A percentile compares a stretch with the other conserved stretches of the same genome.
Conservation (phyloP, 2,329 filamentous ascomycete genomes). For the Aspergillus sp. region DNA sequence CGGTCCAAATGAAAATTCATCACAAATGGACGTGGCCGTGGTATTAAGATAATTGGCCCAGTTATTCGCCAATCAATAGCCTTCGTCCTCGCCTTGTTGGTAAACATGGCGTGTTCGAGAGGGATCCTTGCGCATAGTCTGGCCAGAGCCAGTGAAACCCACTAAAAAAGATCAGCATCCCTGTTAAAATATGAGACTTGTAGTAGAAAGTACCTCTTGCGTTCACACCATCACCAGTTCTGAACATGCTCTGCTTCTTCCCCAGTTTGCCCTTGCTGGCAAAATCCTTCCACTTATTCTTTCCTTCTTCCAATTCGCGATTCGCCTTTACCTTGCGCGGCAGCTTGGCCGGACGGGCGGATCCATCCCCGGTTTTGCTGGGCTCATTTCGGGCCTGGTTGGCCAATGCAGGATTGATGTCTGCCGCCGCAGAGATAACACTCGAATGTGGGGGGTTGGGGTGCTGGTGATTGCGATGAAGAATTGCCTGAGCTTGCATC, state of each 20-base stretch:
- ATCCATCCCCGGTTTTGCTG: conserved; percentile 58
- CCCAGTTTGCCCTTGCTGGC: conserved; percentile 63
- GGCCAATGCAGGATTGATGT: conserved; percentile 61
- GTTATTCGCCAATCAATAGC: conserved; percentile 24
- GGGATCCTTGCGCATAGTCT: conserved; percentile 90
- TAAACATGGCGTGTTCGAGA: conserved; percentile 80
- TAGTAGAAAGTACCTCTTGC: conserved; percentile 65
- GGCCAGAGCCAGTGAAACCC: conserved; percentile 91
- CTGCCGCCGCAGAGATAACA: conserved; percentile 63
- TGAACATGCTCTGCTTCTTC: conserved; percentile 98
- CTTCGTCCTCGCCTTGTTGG: conserved; percentile 69
- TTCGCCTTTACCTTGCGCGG: conserved; percentile 79
- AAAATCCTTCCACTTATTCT: conserved; percentile 94
- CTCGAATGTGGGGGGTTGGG: conserved; percentile 41
- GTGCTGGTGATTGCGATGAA: conserved; percentile 36
- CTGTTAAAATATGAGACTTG: conserved; percentile 1
- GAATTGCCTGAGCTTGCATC: conserved; percentile 63
- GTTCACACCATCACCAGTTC: conserved; percentile 79
- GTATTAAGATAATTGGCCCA: not conserved
- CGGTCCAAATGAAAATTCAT: not conserved
- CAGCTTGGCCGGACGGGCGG: conserved; percentile 60
- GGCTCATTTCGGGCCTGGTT: conserved; percentile 61
- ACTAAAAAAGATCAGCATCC: conserved; percentile 53
- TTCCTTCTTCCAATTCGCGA: conserved; percentile 84
- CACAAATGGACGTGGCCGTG: not conserved